phyloP scores from a whole-genome alignment of 768 basidiomycete species.

The Holtermanniella nyarrowii region DNA sequence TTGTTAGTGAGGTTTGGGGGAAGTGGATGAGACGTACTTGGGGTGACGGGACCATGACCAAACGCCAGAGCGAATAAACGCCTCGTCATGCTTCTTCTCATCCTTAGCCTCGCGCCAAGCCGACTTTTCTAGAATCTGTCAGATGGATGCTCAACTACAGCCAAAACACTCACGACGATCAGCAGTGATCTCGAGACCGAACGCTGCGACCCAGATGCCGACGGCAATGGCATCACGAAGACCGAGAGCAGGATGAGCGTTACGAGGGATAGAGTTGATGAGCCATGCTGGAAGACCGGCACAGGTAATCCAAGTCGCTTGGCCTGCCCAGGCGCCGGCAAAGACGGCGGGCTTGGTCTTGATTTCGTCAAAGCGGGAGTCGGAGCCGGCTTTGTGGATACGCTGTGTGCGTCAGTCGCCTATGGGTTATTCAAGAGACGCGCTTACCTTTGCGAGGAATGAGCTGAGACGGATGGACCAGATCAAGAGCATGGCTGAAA shows the following conservation, averaged over 20 bases:
- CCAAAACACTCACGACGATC: constrained; percentile 44
- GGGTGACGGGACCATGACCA: constrained; percentile 64
- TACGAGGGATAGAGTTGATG: constrained; percentile 49
- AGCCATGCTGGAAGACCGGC: constrained; percentile 60
- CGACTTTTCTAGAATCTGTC: constrained; percentile 47
- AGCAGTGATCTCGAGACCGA: constrained; percentile 55
- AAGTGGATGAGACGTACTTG: constrained; percentile 47
- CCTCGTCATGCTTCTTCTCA: constrained; percentile 57
- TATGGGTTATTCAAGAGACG: not conserved
- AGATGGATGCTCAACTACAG: not conserved
- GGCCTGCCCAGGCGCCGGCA: constrained; percentile 49
- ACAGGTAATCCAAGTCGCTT: constrained; percentile 55
- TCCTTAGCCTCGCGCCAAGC: constrained; percentile 54
- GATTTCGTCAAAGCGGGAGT: constrained; percentile 57
- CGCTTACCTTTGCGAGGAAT: constrained; percentile 50
- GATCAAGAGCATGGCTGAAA: constrained; percentile 50
- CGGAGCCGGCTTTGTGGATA: constrained; percentile 51
- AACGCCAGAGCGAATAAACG: constrained; percentile 58
- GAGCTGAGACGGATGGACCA: constrained; percentile 58
- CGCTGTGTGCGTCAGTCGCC: constrained; percentile 30
- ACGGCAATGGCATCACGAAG: constrained; percentile 50
- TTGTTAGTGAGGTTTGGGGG: not conserved
- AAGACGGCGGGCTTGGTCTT: constrained; percentile 48
- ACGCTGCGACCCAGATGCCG: constrained; percentile 50
- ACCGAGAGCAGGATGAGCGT: constrained; percentile 49